These are phyloP conservation scores for Trametes cingulata DNA, from an alignment of 768 basidiomycete species.

Conservation along the genomic window DNA sequence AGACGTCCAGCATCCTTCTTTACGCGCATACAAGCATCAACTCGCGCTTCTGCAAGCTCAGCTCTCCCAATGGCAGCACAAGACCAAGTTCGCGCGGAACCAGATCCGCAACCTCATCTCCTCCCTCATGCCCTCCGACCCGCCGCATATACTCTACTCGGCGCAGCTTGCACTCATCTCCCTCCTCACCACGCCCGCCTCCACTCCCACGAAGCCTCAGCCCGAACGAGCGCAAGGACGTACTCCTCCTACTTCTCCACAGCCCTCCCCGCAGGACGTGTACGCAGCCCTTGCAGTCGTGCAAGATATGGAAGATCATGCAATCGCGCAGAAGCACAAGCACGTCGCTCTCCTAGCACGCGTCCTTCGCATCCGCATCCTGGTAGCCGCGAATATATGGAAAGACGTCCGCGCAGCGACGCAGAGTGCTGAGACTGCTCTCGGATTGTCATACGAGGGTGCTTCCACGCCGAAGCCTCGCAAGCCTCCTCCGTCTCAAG, in stretches of 20 bases:
- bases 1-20: conserved; percentile 56
- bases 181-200: conserved; percentile 39
- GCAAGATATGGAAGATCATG: conserved; percentile 34
- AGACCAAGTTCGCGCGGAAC: conserved; percentile 60
- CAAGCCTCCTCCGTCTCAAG: conserved; percentile 13
- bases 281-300: conserved; percentile 34
- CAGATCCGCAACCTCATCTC: conserved; percentile 55
- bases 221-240: conserved; percentile 3
- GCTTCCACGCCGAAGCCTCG: conserved; percentile 24
- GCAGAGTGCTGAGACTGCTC: conserved; percentile 46
- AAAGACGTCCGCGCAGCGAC: conserved; percentile 50
- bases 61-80: conserved; percentile 52
- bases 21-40: conserved; percentile 59
- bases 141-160: conserved; percentile 53
- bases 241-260: conserved; percentile 17
- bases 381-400: conserved; percentile 59
- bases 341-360: conserved; percentile 51
- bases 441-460: conserved; percentile 43
- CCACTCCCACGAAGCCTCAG: conserved; percentile 6
- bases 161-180: conserved; percentile 59
- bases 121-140: conserved; percentile 47
- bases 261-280: conserved; percentile 27
- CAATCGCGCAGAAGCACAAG: conserved; percentile 37
- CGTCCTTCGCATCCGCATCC: conserved; percentile 57
- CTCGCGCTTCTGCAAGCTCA: conserved; percentile 64